A percentile compares a stretch with the other conserved stretches of the same genome.
Evolutionary conservation across 2,329 filamentous ascomycete species (phyloP).

Genomic region (Capronia epimyces): DNA sequence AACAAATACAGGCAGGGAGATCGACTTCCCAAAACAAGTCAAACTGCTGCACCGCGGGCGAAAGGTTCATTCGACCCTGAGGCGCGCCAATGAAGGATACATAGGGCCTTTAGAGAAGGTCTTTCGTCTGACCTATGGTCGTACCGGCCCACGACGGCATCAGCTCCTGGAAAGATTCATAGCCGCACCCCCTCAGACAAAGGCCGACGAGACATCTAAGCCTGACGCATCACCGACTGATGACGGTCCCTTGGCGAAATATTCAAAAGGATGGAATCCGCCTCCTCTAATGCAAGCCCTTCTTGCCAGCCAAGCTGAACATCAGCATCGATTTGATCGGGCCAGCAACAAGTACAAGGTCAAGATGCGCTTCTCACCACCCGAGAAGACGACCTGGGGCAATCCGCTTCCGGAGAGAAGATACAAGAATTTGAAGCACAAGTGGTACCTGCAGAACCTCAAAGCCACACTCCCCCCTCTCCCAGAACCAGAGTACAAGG

Average conservation of each 20-base stretch:
- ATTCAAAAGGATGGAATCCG: constrained; percentile 35
- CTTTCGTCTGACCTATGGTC: constrained; percentile 53
- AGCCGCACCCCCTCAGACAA: background rate
- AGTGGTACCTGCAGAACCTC: constrained; percentile 36
- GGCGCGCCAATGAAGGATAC: constrained; percentile 54
- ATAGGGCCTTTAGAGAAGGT: constrained; percentile 47
- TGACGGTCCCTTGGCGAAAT: constrained; percentile 8
- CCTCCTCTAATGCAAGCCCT: constrained; percentile 33
- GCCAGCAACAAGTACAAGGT: constrained; percentile 29
- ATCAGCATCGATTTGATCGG: constrained; percentile 30
- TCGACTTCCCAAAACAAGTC: constrained; percentile 22
- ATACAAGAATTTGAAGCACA: constrained; percentile 34
- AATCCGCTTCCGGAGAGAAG: constrained; percentile 32
- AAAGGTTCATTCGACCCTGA: constrained; percentile 43
- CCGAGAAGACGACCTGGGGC: constrained; percentile 36
- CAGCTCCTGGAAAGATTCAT: constrained; percentile 41
- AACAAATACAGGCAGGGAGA: constrained; percentile 24
- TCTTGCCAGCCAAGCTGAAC: constrained; percentile 34
- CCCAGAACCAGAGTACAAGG: constrained; percentile 35
- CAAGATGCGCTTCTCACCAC: constrained; percentile 31
- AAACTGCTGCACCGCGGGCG: constrained; percentile 26
- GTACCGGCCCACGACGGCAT: constrained; percentile 49
- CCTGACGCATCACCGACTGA: background rate
- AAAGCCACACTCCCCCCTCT: constrained; percentile 37
- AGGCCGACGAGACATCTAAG: background rate